A percentile compares a stretch with the other conserved stretches of the same genome.
Conservation (phyloP, 1,139 yeast genomes). For the Geotrichum candidum region DNA sequence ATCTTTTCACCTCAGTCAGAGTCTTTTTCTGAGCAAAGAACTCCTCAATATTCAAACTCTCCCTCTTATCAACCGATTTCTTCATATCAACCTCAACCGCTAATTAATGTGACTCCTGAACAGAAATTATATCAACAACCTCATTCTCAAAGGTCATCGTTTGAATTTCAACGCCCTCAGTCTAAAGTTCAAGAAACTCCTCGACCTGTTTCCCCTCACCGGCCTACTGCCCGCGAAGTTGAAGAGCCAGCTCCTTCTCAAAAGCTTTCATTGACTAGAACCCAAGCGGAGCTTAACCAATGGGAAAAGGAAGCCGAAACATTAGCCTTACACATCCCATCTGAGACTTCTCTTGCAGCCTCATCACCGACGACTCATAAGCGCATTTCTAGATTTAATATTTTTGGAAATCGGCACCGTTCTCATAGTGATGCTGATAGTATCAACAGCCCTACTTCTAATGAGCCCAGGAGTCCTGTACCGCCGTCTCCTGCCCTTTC, state of each 20-base stretch:
- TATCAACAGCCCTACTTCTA: not conserved
- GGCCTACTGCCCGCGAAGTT: not conserved
- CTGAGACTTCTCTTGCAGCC: not conserved
- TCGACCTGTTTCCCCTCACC: not conserved
- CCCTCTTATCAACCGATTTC: not conserved
- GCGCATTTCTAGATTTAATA: slow-evolving; percentile 3
- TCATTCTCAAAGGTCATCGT: not conserved
- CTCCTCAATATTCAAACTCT: not conserved
- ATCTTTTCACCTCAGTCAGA: not conserved
- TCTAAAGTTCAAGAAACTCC: not conserved
- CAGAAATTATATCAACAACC: not conserved
- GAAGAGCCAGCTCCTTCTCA: slow-evolving; percentile 10
- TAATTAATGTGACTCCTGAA: not conserved
- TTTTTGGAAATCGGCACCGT: slow-evolving; percentile 11
- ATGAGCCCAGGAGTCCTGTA: not conserved
- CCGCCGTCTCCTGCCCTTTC: not conserved
- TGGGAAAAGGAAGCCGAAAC: slow-evolving; percentile 14
- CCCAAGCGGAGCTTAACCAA: slow-evolving; percentile 2
- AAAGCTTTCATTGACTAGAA: not conserved
- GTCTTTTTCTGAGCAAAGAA: not conserved
- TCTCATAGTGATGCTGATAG: slow-evolving; percentile 14
- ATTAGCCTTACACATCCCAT: slow-evolving; percentile 6
- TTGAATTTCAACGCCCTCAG: not conserved
- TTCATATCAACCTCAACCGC: not conserved
- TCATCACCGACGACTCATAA: not conserved